Base-by-base conservation (phyloP, 2,329 filamentous ascomycete species). In the Paracamarosporium sp. region DNA sequence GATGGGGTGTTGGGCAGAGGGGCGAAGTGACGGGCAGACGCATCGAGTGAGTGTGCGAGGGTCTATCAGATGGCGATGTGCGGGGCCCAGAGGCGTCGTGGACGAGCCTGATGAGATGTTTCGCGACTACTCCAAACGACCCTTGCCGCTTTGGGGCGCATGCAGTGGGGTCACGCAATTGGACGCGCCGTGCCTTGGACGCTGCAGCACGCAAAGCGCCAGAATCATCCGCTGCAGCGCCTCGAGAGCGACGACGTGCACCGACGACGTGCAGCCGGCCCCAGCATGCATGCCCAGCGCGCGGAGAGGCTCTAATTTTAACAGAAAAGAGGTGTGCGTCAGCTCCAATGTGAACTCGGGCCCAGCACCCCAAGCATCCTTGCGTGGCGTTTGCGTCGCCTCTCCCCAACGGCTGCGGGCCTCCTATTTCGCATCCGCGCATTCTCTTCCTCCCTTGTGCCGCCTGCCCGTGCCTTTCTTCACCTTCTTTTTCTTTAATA, bases 1-100 rank as follows among this genome's bases (percentile, higher is more conserved):
- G 57, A 33, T 2, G 28, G 44, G 53, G 45, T 31, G 45, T 51
- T 33, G 38, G 27, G 51, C 62, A 59, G 69, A 67, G 67, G 67
- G 64, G 67, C 64, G 61, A 50, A 55, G 60, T 46, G 43, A 52
- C 36, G 48, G 54, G 61, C 48, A 51, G 57, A 41, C 51, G 54
- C 52, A 60, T 59, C 33, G 36, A 30, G 33, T 48, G 52, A 38
- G n/a, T n/a, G n/a, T n/a, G n/a, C n/a, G n/a, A n/a, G n/a, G n/a
- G n/a, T n/a, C n/a, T n/a, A n/a, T n/a, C n/a, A n/a, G 30, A 31
- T 43, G 36, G 35, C 35, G 6, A 38, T n/a, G n/a, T n/a, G n/a
- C n/a, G n/a, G n/a, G n/a, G n/a, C n/a, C n/a, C n/a, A n/a, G n/a
- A n/a, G n/a, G n/a, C n/a, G n/a, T n/a, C n/a, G n/a, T n/a, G n/a